phyloP scores from a whole-genome alignment of 768 basidiomycete genomes.

The Rhodotorula paludigena region DNA sequence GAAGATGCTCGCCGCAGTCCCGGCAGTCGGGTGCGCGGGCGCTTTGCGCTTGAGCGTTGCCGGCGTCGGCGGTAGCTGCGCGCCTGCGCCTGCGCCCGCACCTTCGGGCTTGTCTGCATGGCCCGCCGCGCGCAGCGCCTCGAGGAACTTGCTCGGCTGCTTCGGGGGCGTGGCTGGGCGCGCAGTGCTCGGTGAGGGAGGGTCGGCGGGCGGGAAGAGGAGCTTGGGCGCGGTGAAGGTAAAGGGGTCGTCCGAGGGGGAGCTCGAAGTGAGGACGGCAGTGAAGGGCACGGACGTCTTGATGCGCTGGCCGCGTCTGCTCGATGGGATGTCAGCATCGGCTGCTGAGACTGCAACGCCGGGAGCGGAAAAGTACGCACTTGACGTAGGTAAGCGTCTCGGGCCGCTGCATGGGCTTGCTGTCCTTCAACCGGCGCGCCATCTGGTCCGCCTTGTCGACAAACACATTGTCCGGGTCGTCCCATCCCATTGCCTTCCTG shows the following conservation, averaged over 20 bases:
- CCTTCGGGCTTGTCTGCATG: background rate
- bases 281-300: conserved; percentile 31
- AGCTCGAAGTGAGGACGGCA: conserved; percentile 25
- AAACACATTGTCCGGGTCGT: conserved; percentile 33
- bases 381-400: conserved; percentile 36
- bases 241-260: conserved; percentile 31
- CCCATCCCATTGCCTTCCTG: conserved; percentile 23
- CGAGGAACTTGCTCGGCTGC: conserved; percentile 29
- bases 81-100: background rate
- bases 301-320: conserved; percentile 34
- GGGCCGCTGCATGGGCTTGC: conserved; percentile 16
- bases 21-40: too few relatives aligned
- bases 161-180: conserved; percentile 16
- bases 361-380: conserved; percentile 6
- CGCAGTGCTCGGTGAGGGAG: conserved; percentile 6
- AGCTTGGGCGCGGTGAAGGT: conserved; percentile 30
- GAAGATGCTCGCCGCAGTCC: background rate
- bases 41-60: conserved; percentile 25
- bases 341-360: background rate
- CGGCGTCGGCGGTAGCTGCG: conserved; percentile 29
- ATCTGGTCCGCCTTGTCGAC: conserved; percentile 28
- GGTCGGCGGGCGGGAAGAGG: conserved; percentile 25
- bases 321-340: background rate
- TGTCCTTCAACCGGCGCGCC: conserved; percentile 3
- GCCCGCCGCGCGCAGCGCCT: conserved; percentile 23